Evolutionary conservation across 345 rosid species (phyloP), one percentile per base, ranked within the genome.

Genomic region (Boechera stricta): DNA sequence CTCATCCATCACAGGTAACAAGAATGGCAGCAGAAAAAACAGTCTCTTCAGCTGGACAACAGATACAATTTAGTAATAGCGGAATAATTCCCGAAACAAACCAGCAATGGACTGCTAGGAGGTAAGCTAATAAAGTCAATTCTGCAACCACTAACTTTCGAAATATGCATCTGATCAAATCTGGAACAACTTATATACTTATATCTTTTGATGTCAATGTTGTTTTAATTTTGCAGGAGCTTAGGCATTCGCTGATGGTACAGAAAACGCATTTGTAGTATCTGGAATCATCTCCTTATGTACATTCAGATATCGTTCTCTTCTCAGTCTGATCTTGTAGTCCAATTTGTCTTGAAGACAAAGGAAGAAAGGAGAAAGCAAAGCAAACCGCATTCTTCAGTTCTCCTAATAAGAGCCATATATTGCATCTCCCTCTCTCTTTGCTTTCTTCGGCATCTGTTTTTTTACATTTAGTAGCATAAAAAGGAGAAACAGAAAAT

Each of bases 181-280:
- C 45, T 31, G 51, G 35, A 41, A 52, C 28, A 42, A 31, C 55
- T 35, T 42, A 41, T 42, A 42, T 21, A 39, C 49, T 60, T 39
- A 65, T 45, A 35, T 38, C 67, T 36, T 60, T 65, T 8, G 16
- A 44, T 42, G 65, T 69, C 48, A 42, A n/a, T 60, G 65, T 29
- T 81, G n/a, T 54, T 35, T 12, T 45, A 28, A 45, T 21, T 6
- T 6, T 15, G 6, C 84, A 89, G 93, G 88, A 88, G 85, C 84
- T 72, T 83, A 73, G 84, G 93, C 59, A 84, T 88, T 73, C 80
- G 88, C 45, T 87, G 81, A 86, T 74, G 81, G 74, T 47, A 47
- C 70, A 72, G 54, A 48, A 31, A n/a, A 49, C 10, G 5, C 57
- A 24, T 53, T 16, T 53, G 71, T 55, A 21, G 18, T 7, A 6